Conservation (phyloP, 805 yeast genomes). For the Ogataea sp. region DNA sequence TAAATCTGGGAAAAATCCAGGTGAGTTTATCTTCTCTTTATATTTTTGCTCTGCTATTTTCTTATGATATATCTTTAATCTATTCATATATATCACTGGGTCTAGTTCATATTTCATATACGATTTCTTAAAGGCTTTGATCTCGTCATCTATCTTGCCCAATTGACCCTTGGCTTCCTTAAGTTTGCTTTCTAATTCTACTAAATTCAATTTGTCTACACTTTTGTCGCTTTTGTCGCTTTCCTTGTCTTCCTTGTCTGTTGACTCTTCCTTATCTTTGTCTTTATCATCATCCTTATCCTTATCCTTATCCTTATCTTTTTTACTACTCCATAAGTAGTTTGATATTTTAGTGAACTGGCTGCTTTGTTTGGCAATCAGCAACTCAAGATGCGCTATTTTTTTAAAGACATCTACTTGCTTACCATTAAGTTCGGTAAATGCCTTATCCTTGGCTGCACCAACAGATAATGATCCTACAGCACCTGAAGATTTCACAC, state of each 20-base stretch:
- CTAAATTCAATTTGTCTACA: constrained; percentile 3
- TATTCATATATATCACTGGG: constrained; percentile 30
- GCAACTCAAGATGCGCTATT: constrained; percentile 29
- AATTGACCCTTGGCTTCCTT: constrained; percentile 11
- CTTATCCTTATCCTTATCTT: constrained; percentile 4
- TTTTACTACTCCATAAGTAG: constrained; percentile 14
- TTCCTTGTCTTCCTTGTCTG: constrained; percentile 4
- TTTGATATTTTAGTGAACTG: constrained; percentile 18
- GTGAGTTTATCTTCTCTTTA: constrained; percentile 24
- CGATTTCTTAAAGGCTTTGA: constrained; percentile 16
- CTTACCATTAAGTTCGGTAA: constrained; percentile 15
- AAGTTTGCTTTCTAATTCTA: constrained; percentile 2
- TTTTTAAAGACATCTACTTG: constrained; percentile 20
- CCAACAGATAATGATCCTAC: constrained; percentile 3
- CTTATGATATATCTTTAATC: constrained; percentile 31
- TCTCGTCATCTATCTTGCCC: constrained; percentile 8
- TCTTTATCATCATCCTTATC: constrained; percentile 7
- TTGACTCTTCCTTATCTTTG: constrained; percentile 3
- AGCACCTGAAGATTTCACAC: constrained; percentile 15
- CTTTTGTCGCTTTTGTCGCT: too few species aligned
- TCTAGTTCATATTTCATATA: constrained; percentile 34
- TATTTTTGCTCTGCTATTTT: constrained; percentile 23
- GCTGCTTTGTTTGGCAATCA: constrained; percentile 12
- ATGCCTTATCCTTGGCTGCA: constrained; percentile 14
- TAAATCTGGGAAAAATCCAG: constrained; percentile 33